These are phyloP conservation scores for Cystobasidium ongulense DNA, from an alignment of 768 basidiomycete species.

Conservation along the genomic window DNA sequence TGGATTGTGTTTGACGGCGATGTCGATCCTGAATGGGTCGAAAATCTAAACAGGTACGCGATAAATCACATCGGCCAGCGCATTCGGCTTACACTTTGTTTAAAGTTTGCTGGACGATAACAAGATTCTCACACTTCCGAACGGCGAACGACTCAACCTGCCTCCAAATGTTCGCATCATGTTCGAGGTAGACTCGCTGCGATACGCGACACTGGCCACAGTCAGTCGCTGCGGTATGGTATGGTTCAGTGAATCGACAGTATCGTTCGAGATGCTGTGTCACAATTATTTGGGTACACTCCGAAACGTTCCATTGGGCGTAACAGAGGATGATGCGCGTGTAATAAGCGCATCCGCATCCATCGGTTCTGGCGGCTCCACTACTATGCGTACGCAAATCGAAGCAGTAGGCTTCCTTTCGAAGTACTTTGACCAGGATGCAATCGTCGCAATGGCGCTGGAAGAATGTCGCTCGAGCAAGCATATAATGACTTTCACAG, in stretches of 20 bases:
- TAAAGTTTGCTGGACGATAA: constrained; percentile 94
- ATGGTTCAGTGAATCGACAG: constrained; percentile 97
- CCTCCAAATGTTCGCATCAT: constrained; percentile 96
- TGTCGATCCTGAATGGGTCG: constrained; percentile 99
- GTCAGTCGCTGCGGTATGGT: constrained; percentile 99
- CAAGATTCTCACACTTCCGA: constrained; percentile 90
- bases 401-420: constrained; percentile 52
- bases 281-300: constrained; percentile 75
- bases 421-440: constrained; percentile 72
- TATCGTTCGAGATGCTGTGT: constrained; percentile 85
- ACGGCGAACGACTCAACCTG: constrained; percentile 93
- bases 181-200: constrained; percentile 98
- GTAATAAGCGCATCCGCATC: constrained; percentile 1
- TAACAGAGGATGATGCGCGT: constrained; percentile 61
- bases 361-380: constrained; percentile 4
- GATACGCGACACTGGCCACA: constrained; percentile 92
- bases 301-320: constrained; percentile 65
- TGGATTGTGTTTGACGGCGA: constrained; percentile 99
- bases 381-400: constrained; percentile 60
- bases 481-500: constrained; percentile 98
- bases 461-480: constrained; percentile 73
- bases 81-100: background rate
- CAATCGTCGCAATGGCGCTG: constrained; percentile 70
- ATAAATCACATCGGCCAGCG: background rate
- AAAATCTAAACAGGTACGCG: constrained; percentile 90